These are phyloP conservation scores for Phaeosphaeriaceae sp. DNA, from an alignment of 2,329 filamentous ascomycete genomes.

Conservation along the genomic window DNA sequence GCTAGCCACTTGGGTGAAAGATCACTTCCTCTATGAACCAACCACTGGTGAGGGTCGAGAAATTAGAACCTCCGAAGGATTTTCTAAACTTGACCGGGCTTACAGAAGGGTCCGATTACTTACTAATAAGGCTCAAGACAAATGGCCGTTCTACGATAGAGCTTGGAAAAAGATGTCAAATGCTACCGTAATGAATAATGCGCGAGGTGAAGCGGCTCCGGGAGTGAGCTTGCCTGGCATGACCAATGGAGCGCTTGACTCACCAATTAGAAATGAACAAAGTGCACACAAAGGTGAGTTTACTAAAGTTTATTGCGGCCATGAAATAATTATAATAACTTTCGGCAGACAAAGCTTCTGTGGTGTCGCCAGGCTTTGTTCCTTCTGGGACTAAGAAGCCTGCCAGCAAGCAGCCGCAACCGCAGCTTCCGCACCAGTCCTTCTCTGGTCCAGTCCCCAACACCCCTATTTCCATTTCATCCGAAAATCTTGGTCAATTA, in stretches of 20 bases:
- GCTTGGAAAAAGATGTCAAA: constrained; percentile 32
- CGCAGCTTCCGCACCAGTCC: not conserved
- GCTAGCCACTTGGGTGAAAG: constrained; percentile 31
- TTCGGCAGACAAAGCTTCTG: not conserved
- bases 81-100: constrained; percentile 32
- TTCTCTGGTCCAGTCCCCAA: constrained; percentile 4
- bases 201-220: constrained; percentile 20
- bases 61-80: constrained; percentile 30
- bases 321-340: not conserved
- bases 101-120: constrained; percentile 36
- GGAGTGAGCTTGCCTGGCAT: constrained; percentile 3
- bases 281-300: constrained; percentile 6
- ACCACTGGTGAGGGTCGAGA: constrained; percentile 8
- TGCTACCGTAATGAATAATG: constrained; percentile 23
- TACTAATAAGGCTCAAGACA: constrained; percentile 38
- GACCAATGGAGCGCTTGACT: constrained; percentile 3
- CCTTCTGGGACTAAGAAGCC: constrained; percentile 5
- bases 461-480: constrained; percentile 2
- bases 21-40: constrained; percentile 26
- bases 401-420: not conserved
- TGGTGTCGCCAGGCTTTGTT: constrained; percentile 2
- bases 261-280: constrained; percentile 3
- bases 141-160: constrained; percentile 40
- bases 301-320: not conserved
- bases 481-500: not conserved